Base-by-base conservation (phyloP, 805 yeast genomes). In the Ogataea ganodermae region DNA sequence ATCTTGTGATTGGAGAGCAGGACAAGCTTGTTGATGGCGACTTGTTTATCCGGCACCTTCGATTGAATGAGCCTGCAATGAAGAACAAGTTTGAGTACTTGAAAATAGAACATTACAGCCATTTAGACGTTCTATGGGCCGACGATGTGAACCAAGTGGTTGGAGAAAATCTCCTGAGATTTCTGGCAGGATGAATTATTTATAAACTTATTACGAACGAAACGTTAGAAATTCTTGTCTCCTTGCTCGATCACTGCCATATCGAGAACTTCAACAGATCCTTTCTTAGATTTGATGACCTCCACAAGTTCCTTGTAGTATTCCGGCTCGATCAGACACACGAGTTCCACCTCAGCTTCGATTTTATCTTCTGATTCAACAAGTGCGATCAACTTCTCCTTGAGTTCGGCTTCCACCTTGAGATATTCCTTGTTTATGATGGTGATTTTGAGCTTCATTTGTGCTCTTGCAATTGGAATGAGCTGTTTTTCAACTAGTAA, bases 81-180 rank as follows among this genome's bases (percentile, higher is more conserved):
- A 51, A 27, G 59, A 53, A 48, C 6, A 71, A 64, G 51, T 77
- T 64, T 53, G 64, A 57, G 12, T 66, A 69, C 17, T 59, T 71
- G 17, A 75, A 75, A 42, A 50, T 92, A 5, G 77, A 79, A 0
- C 76, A 74, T 8, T 92, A 92, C 63, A 81, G 90, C 14, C 99
- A 92, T 66, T 69, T 92, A 44, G 99, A 92, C 66, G 96, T 90
- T 0, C 71, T 91, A 12, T 92, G 99, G 99, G 92, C 97, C 0
- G 81, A 78, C 58, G 91, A 88, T 60, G 83, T 83, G 1, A 72
- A 79, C 22, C 81, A 79, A 3, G 75, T 73, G 36, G 78, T 92
- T 17, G 96, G 95, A 1, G 66, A 65, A 42, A 74, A 71, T 9
- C 55, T 78, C 23, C 44, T 73, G 3, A 56, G 60, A 3, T 73